Evolutionary conservation across 2,329 filamentous ascomycete species (phyloP), one percentile per base, ranked within the genome.

Genomic region (Nigrospora oryzae): DNA sequence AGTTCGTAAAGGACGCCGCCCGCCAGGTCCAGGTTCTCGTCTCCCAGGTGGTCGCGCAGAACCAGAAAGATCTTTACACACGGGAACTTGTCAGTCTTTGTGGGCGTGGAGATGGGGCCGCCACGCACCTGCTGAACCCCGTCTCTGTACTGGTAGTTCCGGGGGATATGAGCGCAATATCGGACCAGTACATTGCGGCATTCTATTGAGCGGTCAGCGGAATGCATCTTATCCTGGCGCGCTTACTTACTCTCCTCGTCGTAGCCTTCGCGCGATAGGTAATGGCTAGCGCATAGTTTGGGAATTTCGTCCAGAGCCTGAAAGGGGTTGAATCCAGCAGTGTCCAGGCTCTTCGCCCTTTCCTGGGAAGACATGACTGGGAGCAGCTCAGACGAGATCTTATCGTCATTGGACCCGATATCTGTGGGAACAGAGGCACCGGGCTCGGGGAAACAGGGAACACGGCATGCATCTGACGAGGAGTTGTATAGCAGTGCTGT

Each of bases 131-230:
- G 61, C 39, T 63, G 63, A 32, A 71, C 58, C 11, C 68, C 68
- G 53, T 72, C 69, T 42, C 64, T 63, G 47, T 72, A 72, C 45
- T 68, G 65, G 46, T 66, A 69, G 44, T 72, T 71, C 37, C 69
- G 63, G 35, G 68, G 69, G 28, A 71, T 63, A 49, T 67, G 64
- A 11, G 61, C 63, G 42, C 67, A 70, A 39, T 68, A 65, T 55
- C 65, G 59, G 28, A 70, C 63, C 15, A 72, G 64, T 7, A 70
- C 65, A 42, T 67, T 69, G 35, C 68, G 65, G 44, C 69, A 72
- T 54, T 70, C 68, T 70, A 28, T 28, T 10, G 5, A 2, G 23
- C 5, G 2, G 23, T 28, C 23, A 28, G 23, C 34, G 8, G 10
- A 15, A 33, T 28, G n/a, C 33, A 31, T 36, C n/a, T 4, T 7